Percentiles rank a stretch among this genome's conserved stretches.
phyloP scores from a whole-genome alignment of 768 basidiomycete species.

The Nevesoporus exiguus region DNA sequence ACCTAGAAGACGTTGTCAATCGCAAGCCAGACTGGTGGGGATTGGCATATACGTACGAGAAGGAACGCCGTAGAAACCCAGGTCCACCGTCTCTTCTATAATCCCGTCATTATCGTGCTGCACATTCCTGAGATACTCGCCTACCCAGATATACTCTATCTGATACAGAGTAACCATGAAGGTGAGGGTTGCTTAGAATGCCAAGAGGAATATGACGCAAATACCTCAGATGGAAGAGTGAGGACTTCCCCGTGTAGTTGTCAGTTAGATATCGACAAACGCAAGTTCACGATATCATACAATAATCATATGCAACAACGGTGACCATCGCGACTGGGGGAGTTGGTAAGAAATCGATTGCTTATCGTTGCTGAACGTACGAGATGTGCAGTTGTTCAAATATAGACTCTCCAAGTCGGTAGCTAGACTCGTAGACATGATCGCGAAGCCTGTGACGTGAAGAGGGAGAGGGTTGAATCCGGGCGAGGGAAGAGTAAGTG shows the following conservation, averaged over 20 bases:
- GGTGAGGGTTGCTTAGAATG: neutral
- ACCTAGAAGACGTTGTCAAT: neutral
- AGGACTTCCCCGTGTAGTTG: neutral
- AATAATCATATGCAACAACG: conserved; percentile 1
- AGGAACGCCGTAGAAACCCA: conserved; percentile 5
- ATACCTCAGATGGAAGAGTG: conserved; percentile 8
- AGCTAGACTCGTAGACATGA: conserved; percentile 3
- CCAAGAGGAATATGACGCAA: neutral
- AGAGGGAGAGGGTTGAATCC: neutral
- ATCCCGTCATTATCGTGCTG: neutral
- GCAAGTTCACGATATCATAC: neutral
- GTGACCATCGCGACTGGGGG: conserved; percentile 1
- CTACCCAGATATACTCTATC: conserved; percentile 11
- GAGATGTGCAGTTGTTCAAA: conserved; percentile 5
- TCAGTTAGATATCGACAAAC: neutral
- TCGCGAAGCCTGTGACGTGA: neutral
- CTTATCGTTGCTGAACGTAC: neutral
- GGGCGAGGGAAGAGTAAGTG: neutral
- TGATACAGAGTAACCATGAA: neutral
- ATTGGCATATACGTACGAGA: neutral
- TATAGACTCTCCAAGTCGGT: conserved; percentile 1
- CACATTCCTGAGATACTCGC: neutral
- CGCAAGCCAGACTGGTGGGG: neutral
- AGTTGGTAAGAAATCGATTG: neutral
- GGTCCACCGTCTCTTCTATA: conserved; percentile 6